Evolutionary conservation across 164 flowering plant genomes (phyloP), one percentile per base, ranked within the genome.

Genomic region (Kingdonia uniflora): DNA sequence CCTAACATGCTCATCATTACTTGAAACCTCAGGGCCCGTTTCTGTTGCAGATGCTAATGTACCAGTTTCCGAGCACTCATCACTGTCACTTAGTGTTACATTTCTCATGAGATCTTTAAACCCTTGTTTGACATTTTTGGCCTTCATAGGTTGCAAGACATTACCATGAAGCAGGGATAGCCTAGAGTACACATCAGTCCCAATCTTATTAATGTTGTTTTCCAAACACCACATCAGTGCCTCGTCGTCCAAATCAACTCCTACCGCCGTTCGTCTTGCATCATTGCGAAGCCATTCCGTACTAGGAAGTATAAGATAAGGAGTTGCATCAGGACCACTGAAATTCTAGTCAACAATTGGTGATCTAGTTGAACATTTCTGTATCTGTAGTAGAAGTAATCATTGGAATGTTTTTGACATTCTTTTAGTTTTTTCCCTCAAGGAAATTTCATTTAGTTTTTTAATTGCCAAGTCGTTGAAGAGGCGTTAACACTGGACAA

Each of bases 171-270:
- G 78, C 19, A 88, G 82, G 52, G 76, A 85, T 42, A 92, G 70
- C 70, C 96, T 77, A 11, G 91, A 80, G 67, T 54, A 71, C 6
- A 74, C 74, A 75, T 85, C 88, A 65, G 78, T 54, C 21, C 88
- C 94, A 58, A 84, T 56, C 72, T 76, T 78, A 55, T 62, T 64
- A 5, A 88, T 45, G 57, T 92, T 92, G 67, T 85, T 80, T 47
- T 87, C 81, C 74, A 85, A 60, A 70, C 95, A 85, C 96, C 96
- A 88, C 16, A 68, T 51, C 49, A 88, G 81, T 47, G 95, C 94
- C 66, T 92, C 98, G 48, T 75, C 68, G 64, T 92, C 98, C 65
- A 88, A 70, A 80, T 92, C 96, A 47, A 92, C 56, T 43, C 95
- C 96, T 39, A 92, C 67, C 41, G 94, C 91, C 57, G 94, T 88